Evolutionary conservation across 768 basidiomycete genomes (phyloP).

Genomic region (Steccherinum ochraceum): DNA sequence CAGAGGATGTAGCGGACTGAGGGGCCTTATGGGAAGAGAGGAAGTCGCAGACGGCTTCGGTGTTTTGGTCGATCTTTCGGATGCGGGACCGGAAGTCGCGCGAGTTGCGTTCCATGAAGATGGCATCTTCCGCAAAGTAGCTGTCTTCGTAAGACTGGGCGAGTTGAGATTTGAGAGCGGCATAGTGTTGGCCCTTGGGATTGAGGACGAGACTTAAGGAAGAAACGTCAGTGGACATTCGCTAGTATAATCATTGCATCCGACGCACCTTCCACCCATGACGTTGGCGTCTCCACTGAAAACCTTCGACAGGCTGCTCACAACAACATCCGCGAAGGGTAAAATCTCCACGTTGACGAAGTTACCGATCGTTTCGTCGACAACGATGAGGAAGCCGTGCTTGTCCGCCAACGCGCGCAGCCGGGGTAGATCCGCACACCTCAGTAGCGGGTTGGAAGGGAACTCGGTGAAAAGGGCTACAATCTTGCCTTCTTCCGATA

Average conservation of each 20-base stretch:
- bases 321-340: constrained; percentile 82
- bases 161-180: constrained; percentile 55
- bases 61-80: constrained; percentile 70
- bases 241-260: neutral
- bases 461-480: constrained; percentile 89
- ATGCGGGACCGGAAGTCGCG: constrained; percentile 82
- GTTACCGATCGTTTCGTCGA: constrained; percentile 95
- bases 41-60: constrained; percentile 77
- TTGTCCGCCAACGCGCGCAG: constrained; percentile 79
- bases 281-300: constrained; percentile 94
- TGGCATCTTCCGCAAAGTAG: constrained; percentile 87
- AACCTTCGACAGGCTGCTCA: constrained; percentile 87
- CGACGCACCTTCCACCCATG: constrained; percentile 90
- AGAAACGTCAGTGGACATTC: neutral
- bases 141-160: constrained; percentile 65
- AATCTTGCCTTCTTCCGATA: constrained; percentile 36
- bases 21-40: constrained; percentile 45
- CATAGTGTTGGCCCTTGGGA: constrained; percentile 67
- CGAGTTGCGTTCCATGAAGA: constrained; percentile 98
- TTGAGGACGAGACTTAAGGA: constrained; percentile 75
- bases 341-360: constrained; percentile 90
- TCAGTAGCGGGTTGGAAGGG: constrained; percentile 90
- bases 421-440: constrained; percentile 71
- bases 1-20: constrained; percentile 15
- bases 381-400: constrained; percentile 79